Conservation (phyloP, 1,139 yeast species). For the Groenewaldozyma auringiensis region DNA sequence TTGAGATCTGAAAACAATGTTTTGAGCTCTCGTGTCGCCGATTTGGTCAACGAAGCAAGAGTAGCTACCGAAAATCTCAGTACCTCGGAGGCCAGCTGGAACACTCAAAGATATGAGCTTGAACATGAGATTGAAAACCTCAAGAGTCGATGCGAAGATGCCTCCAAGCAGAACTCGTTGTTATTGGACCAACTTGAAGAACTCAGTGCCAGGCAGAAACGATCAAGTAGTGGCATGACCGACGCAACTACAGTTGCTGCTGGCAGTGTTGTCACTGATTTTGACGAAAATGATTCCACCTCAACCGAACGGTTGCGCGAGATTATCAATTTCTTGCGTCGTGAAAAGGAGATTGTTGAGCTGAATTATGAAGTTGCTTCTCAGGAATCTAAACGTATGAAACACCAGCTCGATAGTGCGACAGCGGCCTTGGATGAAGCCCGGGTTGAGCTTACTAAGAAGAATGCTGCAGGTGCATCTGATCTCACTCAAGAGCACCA, state of each 20-base stretch:
- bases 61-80: conserved; percentile 30
- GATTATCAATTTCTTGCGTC: conserved; percentile 55
- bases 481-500: conserved; percentile 42
- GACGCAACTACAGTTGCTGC: conserved; percentile 5
- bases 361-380: conserved; percentile 45
- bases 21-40: conserved; percentile 35
- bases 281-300: conserved; percentile 7
- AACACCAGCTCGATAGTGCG: conserved; percentile 31
- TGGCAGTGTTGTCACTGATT: conserved; percentile 2
- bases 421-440: conserved; percentile 29
- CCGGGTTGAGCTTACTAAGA: conserved; percentile 26
- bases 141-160: conserved; percentile 44
- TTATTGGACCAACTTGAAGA: conserved; percentile 63
- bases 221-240: neutral
- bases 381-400: conserved; percentile 44
- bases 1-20: conserved; percentile 40
- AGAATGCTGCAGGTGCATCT: conserved; percentile 37
- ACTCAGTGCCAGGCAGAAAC: conserved; percentile 7
- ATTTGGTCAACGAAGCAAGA: conserved; percentile 31
- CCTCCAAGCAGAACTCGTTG: conserved; percentile 58
- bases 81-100: conserved; percentile 40
- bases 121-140: conserved; percentile 49
- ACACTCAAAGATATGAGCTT: conserved; percentile 35
- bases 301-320: conserved; percentile 42
- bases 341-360: conserved; percentile 69